Conservation (phyloP, 306 rosid genomes). For the Crataegus laevigata region DNA sequence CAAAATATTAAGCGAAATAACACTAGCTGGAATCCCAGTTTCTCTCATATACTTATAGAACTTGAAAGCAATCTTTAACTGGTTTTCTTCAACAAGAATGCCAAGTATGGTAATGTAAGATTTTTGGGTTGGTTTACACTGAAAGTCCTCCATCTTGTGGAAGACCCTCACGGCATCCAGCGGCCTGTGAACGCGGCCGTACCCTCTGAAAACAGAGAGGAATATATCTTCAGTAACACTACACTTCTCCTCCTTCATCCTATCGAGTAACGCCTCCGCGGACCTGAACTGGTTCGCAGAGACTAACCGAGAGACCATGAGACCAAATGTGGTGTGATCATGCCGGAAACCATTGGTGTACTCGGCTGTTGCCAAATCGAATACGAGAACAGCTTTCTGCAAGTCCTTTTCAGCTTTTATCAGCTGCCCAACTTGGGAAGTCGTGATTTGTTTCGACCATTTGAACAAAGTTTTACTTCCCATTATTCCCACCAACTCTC, state of each 20-base stretch:
- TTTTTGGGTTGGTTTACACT: slow-evolving; percentile 48
- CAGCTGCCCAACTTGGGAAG: slow-evolving; percentile 55
- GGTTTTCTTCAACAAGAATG: slow-evolving; percentile 83
- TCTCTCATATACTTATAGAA: slow-evolving; percentile 70
- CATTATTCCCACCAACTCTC: slow-evolving; percentile 27
- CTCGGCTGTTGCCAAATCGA: slow-evolving; percentile 75
- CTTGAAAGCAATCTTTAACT: slow-evolving; percentile 54
- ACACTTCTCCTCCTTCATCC: slow-evolving; percentile 79
- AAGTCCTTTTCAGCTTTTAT: slow-evolving; percentile 61
- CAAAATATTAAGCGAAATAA: slow-evolving; percentile 71
- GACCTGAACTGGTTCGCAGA: slow-evolving; percentile 66
- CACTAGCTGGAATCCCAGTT: slow-evolving; percentile 47
- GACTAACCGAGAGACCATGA: slow-evolving; percentile 52
- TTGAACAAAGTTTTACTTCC: slow-evolving; percentile 54
- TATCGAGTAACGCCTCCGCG: slow-evolving; percentile 61
- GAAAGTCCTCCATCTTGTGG: slow-evolving; percentile 56
- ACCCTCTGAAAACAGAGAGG: slow-evolving; percentile 60
- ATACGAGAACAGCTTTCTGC: slow-evolving; percentile 47
- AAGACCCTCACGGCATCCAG: slow-evolving; percentile 68
- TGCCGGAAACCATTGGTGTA: slow-evolving; percentile 75
- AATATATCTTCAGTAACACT: slow-evolving; percentile 46
- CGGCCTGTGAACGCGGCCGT: slow-evolving; percentile 70
- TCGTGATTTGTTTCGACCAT: slow-evolving; percentile 61
- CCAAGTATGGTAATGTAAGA: slow-evolving; percentile 54
- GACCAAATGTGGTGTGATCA: slow-evolving; percentile 58